A percentile compares a stretch with the other conserved stretches of the same genome.
Conservation (phyloP, 2,329 filamentous ascomycete species). For the Fusarium scirpi region DNA sequence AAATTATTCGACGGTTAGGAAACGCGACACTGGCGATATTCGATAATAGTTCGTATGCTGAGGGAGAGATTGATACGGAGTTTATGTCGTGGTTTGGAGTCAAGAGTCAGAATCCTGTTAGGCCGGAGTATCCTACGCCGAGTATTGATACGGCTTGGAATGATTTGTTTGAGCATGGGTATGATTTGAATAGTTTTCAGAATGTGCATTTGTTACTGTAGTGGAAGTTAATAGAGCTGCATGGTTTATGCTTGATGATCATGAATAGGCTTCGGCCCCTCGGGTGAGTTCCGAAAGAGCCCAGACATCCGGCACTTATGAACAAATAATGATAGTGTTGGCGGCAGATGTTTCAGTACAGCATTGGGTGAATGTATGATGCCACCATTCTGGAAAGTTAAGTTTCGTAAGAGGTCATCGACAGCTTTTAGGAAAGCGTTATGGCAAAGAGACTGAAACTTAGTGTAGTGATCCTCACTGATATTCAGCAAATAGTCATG, state of each 20-base stretch:
- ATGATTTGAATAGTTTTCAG: constrained; percentile 37
- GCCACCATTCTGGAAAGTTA: too few relatives aligned
- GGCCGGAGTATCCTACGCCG: constrained; percentile 39
- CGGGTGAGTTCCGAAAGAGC: background rate
- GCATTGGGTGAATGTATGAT: too few relatives aligned
- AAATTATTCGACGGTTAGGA: constrained; percentile 35
- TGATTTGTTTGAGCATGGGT: constrained; percentile 42
- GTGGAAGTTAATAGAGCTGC: background rate
- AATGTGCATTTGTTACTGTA: constrained; percentile 35
- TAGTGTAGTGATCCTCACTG: too few relatives aligned
- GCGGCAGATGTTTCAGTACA: background rate
- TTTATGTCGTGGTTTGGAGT: constrained; percentile 46
- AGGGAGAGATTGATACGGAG: constrained; percentile 40
- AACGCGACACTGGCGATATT: constrained; percentile 41
- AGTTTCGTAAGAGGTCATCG: too few relatives aligned
- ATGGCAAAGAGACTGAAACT: too few relatives aligned
- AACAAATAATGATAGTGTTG: background rate
- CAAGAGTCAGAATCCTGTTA: constrained; percentile 36
- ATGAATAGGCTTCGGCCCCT: too few relatives aligned
- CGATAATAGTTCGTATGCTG: constrained; percentile 28
- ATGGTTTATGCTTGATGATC: background rate
- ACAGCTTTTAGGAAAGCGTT: too few relatives aligned
- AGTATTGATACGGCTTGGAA: constrained; percentile 44
- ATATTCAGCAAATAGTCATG: too few relatives aligned
- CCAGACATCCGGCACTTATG: background rate